Conservation (phyloP, 176 grass and related monocot species). For the Bonia amplexicaulis region DNA sequence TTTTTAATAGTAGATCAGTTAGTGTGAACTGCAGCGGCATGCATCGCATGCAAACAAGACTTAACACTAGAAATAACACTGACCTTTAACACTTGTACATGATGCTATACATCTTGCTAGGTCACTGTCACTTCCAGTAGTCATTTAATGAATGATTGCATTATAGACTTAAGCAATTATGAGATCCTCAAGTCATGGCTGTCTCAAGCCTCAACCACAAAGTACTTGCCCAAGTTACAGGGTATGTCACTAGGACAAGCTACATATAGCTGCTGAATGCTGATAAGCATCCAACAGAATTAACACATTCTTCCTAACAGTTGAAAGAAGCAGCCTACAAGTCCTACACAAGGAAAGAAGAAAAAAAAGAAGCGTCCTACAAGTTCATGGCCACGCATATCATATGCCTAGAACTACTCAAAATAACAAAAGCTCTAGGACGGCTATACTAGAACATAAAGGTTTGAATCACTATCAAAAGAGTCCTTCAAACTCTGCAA, state of each 20-base stretch:
- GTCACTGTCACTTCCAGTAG: neutral
- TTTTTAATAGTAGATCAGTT: neutral
- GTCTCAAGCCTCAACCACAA: neutral
- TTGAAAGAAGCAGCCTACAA: slow-evolving; percentile 20
- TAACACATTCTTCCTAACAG: slow-evolving; percentile 2
- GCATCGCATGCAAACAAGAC: slow-evolving; percentile 10
- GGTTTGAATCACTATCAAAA: neutral
- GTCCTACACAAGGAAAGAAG: neutral
- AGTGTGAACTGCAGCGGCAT: neutral
- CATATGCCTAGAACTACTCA: neutral
- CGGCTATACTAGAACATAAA: neutral
- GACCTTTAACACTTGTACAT: neutral
- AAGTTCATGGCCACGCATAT: neutral
- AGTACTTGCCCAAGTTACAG: slow-evolving; percentile 20
- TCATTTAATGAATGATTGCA: neutral
- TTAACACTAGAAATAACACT: neutral
- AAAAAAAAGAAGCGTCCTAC: neutral
- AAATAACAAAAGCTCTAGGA: slow-evolving; percentile 4
- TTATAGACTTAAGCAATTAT: slow-evolving; percentile 18
- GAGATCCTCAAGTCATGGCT: neutral
- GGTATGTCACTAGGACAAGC: slow-evolving; percentile 17
- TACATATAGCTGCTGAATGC: neutral
- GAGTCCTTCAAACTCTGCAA: slow-evolving; percentile 18
- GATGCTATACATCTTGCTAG: slow-evolving; percentile 3
- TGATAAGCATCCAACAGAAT: slow-evolving; percentile 9